Evolutionary conservation across 2,329 filamentous ascomycete species (phyloP), one percentile per base, ranked within the genome.

Genomic region (Sporothrix inflata): DNA sequence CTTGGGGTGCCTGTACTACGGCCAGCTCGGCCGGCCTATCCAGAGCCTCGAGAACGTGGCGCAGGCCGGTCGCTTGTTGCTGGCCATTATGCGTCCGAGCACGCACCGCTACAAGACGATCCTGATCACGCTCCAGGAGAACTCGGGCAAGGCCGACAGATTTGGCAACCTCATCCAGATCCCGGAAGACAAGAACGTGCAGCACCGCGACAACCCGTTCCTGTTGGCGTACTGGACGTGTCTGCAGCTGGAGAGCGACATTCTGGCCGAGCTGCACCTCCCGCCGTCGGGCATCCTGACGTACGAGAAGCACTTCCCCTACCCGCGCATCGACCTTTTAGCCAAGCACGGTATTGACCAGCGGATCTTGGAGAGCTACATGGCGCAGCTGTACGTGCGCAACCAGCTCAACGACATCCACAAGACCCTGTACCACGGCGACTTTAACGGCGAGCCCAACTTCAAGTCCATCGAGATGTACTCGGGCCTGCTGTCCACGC

Each of bases 191-290:
- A 57, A 5, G 49, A 85, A 40, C 81, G 80, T 51, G 3, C 85
- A 83, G 51, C 81, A 79, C 72, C 76, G 83, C 61, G 87, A 90
- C 76, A 93, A 94, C 78, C 85, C 91, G 72, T 85, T 91, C 47
- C 85, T 91, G 16, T 87, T 97, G 76, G 91, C 93, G 0, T 98
- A 94, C 77, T 98, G 95, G 95, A 96, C 94, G 8, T 97, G 93
- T 79, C 84, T 98, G 74, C 95, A 98, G 78, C 63, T 71, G 24
- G 76, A 73, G 72, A 94, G 94, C 80, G 95, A 98, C 80, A 93
- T 98, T 61, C 87, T 98, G 63, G 96, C 96, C 3, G 96, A 99
- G 81, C 85, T 98, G 73, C 87, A 84, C 19, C 82, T 89, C 3
- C 87, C 88, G 1, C 88, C 88, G 3, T 90, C 89, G 0, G 86